Conservation (phyloP, 2,329 filamentous ascomycete species). For the Fusarium sp. region DNA sequence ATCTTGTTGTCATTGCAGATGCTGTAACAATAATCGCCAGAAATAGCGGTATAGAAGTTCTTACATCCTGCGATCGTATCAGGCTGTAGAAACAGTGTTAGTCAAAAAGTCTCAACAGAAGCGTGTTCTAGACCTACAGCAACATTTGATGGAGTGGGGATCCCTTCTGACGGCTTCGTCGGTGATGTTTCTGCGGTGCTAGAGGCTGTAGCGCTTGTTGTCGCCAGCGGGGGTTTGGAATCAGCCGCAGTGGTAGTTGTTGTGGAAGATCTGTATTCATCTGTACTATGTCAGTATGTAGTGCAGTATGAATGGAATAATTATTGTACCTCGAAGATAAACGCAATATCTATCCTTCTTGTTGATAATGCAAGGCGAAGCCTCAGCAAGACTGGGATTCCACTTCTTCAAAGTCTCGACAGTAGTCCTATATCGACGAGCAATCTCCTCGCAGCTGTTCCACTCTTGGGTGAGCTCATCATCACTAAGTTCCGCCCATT, state of each 20-base stretch:
- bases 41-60: background rate
- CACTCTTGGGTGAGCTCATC: background rate
- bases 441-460: background rate
- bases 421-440: background rate
- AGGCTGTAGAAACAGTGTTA: background rate
- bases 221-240: background rate
- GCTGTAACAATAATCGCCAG: background rate
- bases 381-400: background rate
- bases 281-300: background rate
- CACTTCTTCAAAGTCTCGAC: background rate
- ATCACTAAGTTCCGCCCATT: background rate
- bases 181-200: background rate
- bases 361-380: background rate
- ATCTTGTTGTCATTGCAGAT: background rate
- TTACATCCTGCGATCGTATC: background rate
- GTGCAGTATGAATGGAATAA: too few species aligned
- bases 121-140: background rate
- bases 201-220: background rate
- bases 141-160: background rate
- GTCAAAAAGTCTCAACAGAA: background rate
- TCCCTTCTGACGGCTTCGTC: background rate
- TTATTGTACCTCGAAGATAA: background rate
- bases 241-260: background rate
- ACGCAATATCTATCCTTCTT: background rate
- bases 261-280: background rate